A percentile compares a stretch with the other conserved stretches of the same genome.
These are phyloP conservation scores for Trichophyton rubrum DNA, from an alignment of 2,329 filamentous ascomycete species.

Conservation along the genomic window DNA sequence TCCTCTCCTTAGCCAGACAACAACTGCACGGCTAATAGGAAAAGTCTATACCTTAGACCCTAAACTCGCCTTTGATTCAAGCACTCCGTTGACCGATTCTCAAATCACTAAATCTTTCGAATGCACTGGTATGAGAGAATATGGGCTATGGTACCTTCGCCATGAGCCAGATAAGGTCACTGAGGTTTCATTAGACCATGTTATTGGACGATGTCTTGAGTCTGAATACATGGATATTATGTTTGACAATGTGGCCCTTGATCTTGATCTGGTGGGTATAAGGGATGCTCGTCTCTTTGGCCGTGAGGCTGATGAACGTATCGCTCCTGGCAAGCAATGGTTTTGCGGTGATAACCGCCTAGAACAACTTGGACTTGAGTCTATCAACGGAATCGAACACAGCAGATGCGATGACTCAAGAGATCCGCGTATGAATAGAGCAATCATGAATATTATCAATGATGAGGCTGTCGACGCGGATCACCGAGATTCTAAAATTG, in stretches of 20 bases:
- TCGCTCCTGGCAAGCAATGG: constrained; percentile 37
- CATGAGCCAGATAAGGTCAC: constrained; percentile 31
- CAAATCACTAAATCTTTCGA: constrained; percentile 27
- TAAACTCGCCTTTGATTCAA: constrained; percentile 17
- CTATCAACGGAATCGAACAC: constrained; percentile 43
- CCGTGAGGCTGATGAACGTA: constrained; percentile 36
- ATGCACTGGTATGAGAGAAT: constrained; percentile 32
- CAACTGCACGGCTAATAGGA: constrained; percentile 38
- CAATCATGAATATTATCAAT: constrained; percentile 35
- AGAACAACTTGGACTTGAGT: constrained; percentile 44
- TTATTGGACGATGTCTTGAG: constrained; percentile 45
- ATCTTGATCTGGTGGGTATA: constrained; percentile 37
- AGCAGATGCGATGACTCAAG: constrained; percentile 35
- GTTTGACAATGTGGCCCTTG: constrained; percentile 30
- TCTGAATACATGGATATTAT: constrained; percentile 37
- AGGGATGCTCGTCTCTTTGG: constrained; percentile 38
- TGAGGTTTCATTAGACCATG: constrained; percentile 38
- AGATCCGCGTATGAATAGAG: constrained; percentile 36
- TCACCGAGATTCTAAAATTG: constrained; percentile 20
- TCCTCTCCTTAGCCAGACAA: constrained; percentile 35
- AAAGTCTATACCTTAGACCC: constrained; percentile 34
- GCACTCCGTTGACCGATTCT: constrained; percentile 19
- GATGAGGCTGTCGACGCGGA: constrained; percentile 21
- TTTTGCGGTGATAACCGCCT: constrained; percentile 46
- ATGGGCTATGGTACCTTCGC: constrained; percentile 42